These are phyloP conservation scores for Primulina tabacum DNA, from an alignment of 257 asterid genomes.

Conservation along the genomic window DNA sequence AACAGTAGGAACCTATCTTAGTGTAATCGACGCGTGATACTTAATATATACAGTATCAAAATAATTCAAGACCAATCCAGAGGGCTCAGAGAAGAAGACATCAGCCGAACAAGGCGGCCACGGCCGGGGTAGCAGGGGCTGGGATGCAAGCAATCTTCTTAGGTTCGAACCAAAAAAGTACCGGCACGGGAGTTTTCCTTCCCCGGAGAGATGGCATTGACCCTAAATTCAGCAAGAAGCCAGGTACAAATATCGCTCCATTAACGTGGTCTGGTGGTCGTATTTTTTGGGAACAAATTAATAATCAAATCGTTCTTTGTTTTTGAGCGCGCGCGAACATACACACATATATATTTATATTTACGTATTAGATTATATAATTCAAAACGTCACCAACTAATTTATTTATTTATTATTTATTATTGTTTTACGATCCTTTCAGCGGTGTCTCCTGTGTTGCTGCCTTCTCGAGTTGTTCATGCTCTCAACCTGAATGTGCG, in stretches of 20 bases:
- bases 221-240: constrained; percentile 30
- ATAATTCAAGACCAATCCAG: constrained; percentile 12
- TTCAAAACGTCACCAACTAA: too few relatives aligned
- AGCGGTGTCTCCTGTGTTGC: constrained; percentile 56
- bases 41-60: constrained; percentile 2
- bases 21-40: background rate
- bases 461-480: constrained; percentile 56
- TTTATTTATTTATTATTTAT: too few relatives aligned
- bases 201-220: constrained; percentile 43
- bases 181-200: constrained; percentile 69
- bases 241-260: constrained; percentile 26
- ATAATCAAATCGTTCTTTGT: too few relatives aligned
- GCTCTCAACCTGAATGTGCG: constrained; percentile 64
- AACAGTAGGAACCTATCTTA: too few relatives aligned
- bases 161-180: constrained; percentile 34
- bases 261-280: too few relatives aligned
- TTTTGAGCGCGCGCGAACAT: too few relatives aligned
- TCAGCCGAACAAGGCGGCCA: constrained; percentile 20
- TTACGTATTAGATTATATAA: too few relatives aligned
- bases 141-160: constrained; percentile 61
- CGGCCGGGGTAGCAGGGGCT: constrained; percentile 31
- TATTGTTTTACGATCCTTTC: background rate
- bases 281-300: too few relatives aligned
- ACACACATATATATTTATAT: too few relatives aligned
- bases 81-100: constrained; percentile 22